Conservation (phyloP, 164 flowering plant species). For the Annona cherimola region DNA sequence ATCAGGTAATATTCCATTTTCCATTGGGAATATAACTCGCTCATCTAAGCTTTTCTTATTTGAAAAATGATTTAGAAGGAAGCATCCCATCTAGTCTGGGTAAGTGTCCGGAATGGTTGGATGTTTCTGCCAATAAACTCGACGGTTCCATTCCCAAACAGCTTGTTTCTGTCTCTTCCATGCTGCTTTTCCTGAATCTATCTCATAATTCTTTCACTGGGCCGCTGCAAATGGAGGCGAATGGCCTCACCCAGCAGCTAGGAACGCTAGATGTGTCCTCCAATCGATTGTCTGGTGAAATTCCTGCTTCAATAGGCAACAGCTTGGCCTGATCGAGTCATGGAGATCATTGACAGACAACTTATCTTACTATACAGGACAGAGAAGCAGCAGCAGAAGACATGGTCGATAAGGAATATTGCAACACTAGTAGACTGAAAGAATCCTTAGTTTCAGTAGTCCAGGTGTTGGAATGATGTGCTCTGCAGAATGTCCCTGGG, state of each 20-base stretch:
- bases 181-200: background rate
- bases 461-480: background rate
- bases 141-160: conserved; percentile 18
- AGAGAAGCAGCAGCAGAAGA: background rate
- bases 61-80: conserved; percentile 1
- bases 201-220: conserved; percentile 1
- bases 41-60: background rate
- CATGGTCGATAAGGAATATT: background rate
- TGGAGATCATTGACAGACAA: conserved; percentile 1
- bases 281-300: conserved; percentile 1
- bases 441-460: background rate
- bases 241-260: background rate
- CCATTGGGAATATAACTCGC: background rate
- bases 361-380: background rate
- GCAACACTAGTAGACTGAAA: background rate
- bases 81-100: conserved; percentile 9
- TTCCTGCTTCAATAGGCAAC: background rate
- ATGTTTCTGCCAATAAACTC: conserved; percentile 15
- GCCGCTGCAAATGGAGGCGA: background rate
- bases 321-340: conserved; percentile 9
- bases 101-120: conserved; percentile 1
- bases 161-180: conserved; percentile 13
- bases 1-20: background rate
- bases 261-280: background rate
- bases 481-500: background rate